A percentile compares a stretch with the other conserved stretches of the same genome.
Evolutionary conservation across 768 basidiomycete species (phyloP).

Genomic region (Trametes cubensis): DNA sequence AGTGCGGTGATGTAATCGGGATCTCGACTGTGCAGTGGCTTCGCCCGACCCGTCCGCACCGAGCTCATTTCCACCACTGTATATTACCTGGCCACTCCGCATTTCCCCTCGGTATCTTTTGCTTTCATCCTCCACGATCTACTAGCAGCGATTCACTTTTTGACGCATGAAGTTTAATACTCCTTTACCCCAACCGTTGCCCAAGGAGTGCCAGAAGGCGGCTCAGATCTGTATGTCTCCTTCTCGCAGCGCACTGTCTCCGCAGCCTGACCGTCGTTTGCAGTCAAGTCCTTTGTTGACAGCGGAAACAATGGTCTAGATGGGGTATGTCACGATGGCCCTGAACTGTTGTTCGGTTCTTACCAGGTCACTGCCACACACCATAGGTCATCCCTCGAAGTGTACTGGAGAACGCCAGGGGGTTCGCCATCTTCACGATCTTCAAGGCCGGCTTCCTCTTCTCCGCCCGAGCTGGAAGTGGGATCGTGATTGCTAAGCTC

Average conservation of each 20-base stretch:
- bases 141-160: not conserved
- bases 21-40: not conserved
- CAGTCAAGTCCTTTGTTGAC: slow-evolving; percentile 87
- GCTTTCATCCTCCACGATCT: slow-evolving; percentile 6
- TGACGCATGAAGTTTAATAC: slow-evolving; percentile 51
- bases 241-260: not conserved
- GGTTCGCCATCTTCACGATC: slow-evolving; percentile 91
- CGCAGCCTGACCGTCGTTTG: slow-evolving; percentile 8
- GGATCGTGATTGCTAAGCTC: slow-evolving; percentile 85
- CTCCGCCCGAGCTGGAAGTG: slow-evolving; percentile 80
- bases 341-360: not conserved
- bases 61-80: slow-evolving; percentile 1
- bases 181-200: slow-evolving; percentile 59
- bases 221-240: slow-evolving; percentile 76
- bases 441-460: slow-evolving; percentile 74
- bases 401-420: slow-evolving; percentile 59
- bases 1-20: slow-evolving; percentile 20
- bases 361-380: not conserved
- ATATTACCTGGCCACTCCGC: not conserved
- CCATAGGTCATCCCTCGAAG: slow-evolving; percentile 57
- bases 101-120: not conserved
- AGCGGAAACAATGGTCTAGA: slow-evolving; percentile 82
- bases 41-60: not conserved
- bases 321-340: slow-evolving; percentile 48
- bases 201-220: slow-evolving; percentile 86